phyloP scores from a whole-genome alignment of 805 yeast genomes.

The Yarrowia yakushimensis region DNA sequence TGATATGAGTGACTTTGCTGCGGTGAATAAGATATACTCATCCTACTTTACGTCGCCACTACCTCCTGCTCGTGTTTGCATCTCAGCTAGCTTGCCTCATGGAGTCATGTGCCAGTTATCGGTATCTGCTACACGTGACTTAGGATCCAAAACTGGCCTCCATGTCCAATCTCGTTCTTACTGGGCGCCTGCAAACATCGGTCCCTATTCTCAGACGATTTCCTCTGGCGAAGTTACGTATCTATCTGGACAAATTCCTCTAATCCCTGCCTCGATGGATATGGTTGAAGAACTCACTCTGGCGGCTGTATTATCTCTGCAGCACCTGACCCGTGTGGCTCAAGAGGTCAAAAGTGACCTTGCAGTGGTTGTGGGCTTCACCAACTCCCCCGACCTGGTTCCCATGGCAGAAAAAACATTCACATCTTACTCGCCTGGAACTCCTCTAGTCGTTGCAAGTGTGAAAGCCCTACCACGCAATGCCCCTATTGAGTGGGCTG shows the following conservation, averaged over 20 bases:
- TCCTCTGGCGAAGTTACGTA: slow-evolving; percentile 51
- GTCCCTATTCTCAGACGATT: slow-evolving; percentile 91
- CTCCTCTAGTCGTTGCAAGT: background rate
- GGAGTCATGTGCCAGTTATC: slow-evolving; percentile 54
- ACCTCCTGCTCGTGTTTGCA: slow-evolving; percentile 90
- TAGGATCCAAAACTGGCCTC: slow-evolving; percentile 55
- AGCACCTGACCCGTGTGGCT: slow-evolving; percentile 6
- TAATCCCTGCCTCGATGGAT: slow-evolving; percentile 68
- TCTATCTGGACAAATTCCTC: slow-evolving; percentile 89
- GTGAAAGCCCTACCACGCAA: background rate
- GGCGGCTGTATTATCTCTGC: background rate
- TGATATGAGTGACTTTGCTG: slow-evolving; percentile 62
- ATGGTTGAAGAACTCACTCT: slow-evolving; percentile 36
- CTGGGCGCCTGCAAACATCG: slow-evolving; percentile 98
- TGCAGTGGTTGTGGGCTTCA: background rate
- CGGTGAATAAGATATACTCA: slow-evolving; percentile 60
- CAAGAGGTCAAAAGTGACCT: background rate
- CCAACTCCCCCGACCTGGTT: background rate
- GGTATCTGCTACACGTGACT: slow-evolving; percentile 42
- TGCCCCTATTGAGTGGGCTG: slow-evolving; percentile 16
- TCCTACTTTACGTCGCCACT: slow-evolving; percentile 52
- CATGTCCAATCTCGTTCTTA: slow-evolving; percentile 91
- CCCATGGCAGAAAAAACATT: background rate
- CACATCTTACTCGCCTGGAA: background rate
- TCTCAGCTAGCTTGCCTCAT: slow-evolving; percentile 53